A percentile compares a stretch with the other conserved stretches of the same genome.
These are phyloP conservation scores for Urtica urens DNA, from an alignment of 306 rosid genomes.

Conservation along the genomic window DNA sequence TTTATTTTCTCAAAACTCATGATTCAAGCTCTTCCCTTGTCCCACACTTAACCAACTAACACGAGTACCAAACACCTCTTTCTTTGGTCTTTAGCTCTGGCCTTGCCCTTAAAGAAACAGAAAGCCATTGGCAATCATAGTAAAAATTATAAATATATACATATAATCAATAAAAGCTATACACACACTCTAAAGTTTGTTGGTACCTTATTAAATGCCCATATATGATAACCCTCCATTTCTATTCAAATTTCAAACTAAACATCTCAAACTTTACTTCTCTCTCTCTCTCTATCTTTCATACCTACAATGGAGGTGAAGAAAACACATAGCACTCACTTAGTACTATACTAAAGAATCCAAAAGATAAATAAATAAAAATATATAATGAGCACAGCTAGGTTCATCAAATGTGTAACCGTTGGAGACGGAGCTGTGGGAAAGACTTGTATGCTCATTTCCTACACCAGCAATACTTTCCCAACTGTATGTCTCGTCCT, in stretches of 20 bases:
- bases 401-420: constrained; percentile 88
- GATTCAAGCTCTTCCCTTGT: constrained; percentile 54
- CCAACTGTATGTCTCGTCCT: constrained; percentile 49
- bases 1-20: constrained; percentile 44
- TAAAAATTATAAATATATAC: constrained; percentile 8
- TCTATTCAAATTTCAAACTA: constrained; percentile 33
- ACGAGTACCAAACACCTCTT: constrained; percentile 61
- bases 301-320: constrained; percentile 20
- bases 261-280: constrained; percentile 5
- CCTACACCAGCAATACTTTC: constrained; percentile 76
- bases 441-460: constrained; percentile 87
- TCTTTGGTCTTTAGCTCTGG: constrained; percentile 32
- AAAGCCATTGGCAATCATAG: constrained; percentile 33
- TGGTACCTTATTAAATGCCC: constrained; percentile 45
- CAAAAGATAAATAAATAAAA: not conserved
- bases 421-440: constrained; percentile 97
- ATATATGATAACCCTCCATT: constrained; percentile 27
- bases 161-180: not conserved
- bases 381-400: constrained; percentile 63
- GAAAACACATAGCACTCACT: constrained; percentile 15
- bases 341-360: constrained; percentile 11
- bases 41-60: constrained; percentile 94
- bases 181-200: constrained; percentile 61
- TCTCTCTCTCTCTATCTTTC: constrained; percentile 6
- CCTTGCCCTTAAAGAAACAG: constrained; percentile 94